Conservation (phyloP, 2,329 filamentous ascomycete species). For the Clonostachys rosea region DNA sequence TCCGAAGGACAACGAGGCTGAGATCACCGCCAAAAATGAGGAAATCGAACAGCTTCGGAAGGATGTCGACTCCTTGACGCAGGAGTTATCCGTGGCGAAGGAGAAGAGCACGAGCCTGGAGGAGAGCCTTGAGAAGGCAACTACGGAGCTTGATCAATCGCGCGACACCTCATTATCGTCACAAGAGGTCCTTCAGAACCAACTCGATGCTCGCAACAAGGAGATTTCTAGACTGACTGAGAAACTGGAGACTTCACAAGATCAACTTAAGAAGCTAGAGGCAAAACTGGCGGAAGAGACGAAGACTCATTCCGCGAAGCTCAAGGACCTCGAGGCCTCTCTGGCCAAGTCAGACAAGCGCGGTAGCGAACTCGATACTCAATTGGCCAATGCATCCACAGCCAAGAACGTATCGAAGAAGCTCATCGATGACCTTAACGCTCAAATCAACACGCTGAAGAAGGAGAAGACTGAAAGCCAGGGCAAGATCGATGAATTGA, state of each 20-base stretch:
- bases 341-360: constrained; percentile 26
- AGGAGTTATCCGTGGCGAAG: constrained; percentile 66
- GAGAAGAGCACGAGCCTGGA: constrained; percentile 66
- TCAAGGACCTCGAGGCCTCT: constrained; percentile 27
- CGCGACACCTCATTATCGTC: constrained; percentile 24
- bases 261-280: constrained; percentile 38
- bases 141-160: constrained; percentile 52
- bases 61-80: constrained; percentile 64
- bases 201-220: constrained; percentile 40
- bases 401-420: constrained; percentile 35
- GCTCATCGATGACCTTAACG: constrained; percentile 27
- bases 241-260: constrained; percentile 35
- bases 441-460: constrained; percentile 27
- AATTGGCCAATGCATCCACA: constrained; percentile 30
- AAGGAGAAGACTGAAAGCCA: constrained; percentile 22
- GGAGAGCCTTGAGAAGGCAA: constrained; percentile 62
- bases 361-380: constrained; percentile 29
- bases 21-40: constrained; percentile 64
- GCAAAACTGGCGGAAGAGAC: constrained; percentile 24
- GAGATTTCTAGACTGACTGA: constrained; percentile 47
- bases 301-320: constrained; percentile 19
- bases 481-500: constrained; percentile 31
- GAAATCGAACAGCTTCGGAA: constrained; percentile 67
- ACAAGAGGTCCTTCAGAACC: constrained; percentile 28
- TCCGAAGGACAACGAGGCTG: constrained; percentile 66